phyloP scores from a whole-genome alignment of 2,329 filamentous ascomycete genomes.

The Penicillium sp. region DNA sequence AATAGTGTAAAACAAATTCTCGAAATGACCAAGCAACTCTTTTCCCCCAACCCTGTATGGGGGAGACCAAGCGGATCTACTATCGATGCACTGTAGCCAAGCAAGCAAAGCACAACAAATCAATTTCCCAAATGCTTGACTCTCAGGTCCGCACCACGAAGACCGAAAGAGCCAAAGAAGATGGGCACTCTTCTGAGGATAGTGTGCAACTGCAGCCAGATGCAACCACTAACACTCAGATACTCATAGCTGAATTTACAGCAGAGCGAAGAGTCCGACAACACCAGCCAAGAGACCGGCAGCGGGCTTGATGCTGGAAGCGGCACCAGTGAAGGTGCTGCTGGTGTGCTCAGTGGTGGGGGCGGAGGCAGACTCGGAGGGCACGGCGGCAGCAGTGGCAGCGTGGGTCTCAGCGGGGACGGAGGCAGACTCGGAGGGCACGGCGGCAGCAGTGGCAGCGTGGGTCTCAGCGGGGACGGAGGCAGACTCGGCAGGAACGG shows the following conservation, averaged over 20 bases:
- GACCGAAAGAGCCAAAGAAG: conserved; percentile 8
- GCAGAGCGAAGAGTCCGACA: conserved; percentile 39
- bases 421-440: not conserved
- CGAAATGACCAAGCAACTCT: conserved; percentile 25
- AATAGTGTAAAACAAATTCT: conserved; percentile 15
- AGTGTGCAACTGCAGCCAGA: not conserved
- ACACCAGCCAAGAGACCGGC: conserved; percentile 39
- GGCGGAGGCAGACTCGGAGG: conserved; percentile 6
- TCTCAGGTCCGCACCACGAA: conserved; percentile 20
- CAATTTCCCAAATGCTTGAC: not conserved
- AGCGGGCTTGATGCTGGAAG: conserved; percentile 35
- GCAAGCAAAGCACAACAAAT: conserved; percentile 9
- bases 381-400: conserved; percentile 1
- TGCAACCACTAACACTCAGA: not conserved
- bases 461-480: not conserved
- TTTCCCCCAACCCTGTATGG: conserved; percentile 3
- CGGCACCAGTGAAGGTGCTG: conserved; percentile 35
- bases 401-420: conserved; percentile 6
- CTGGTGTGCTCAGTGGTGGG: not conserved
- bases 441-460: not conserved
- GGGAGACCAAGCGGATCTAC: conserved; percentile 13
- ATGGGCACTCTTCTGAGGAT: not conserved
- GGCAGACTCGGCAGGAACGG: not conserved
- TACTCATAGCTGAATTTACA: conserved; percentile 29
- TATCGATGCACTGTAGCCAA: conserved; percentile 9